Percentiles rank a stretch among this genome's conserved stretches.
Evolutionary conservation across 2,329 filamentous ascomycete species (phyloP).

Genomic region (Epichloe brachyelytri): DNA sequence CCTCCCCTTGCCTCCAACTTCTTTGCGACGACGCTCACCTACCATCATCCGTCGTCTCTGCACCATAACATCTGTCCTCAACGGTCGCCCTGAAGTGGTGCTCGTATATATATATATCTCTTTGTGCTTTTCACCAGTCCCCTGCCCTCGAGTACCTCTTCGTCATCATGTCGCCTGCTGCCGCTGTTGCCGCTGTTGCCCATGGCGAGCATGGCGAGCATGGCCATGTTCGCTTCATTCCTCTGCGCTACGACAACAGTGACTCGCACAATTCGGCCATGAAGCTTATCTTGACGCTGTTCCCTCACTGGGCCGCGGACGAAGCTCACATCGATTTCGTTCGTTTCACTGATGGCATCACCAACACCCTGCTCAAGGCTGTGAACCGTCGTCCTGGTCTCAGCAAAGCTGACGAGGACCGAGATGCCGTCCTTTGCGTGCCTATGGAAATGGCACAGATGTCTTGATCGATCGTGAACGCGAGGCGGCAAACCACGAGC

Average conservation of each 20-base stretch:
- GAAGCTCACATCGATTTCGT: constrained; percentile 71
- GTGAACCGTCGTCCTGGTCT: constrained; percentile 54
- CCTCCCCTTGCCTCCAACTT: background rate
- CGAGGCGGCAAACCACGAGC: constrained; percentile 66
- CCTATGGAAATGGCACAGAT: constrained; percentile 89
- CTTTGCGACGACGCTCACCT: background rate
- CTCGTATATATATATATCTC: background rate
- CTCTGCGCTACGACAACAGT: constrained; percentile 63
- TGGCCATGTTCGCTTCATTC: constrained; percentile 48
- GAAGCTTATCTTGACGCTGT: constrained; percentile 63
- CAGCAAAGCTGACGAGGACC: constrained; percentile 61
- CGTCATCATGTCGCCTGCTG: constrained; percentile 21
- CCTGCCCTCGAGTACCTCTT: background rate
- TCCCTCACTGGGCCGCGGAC: constrained; percentile 68
- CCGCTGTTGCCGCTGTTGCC: background rate
- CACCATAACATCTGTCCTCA: background rate
- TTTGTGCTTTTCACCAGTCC: background rate
- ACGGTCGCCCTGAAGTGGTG: background rate
- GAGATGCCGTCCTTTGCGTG: constrained; percentile 79
- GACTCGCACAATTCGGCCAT: constrained; percentile 70
- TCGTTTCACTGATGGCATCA: constrained; percentile 95
- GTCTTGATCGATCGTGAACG: constrained; percentile 92
- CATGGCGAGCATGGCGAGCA: constrained; percentile 16
- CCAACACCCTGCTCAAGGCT: constrained; percentile 81
- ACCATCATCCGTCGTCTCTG: constrained; percentile 3